These are phyloP conservation scores for Adansonia rubrostipa DNA, from an alignment of 441 rosid genomes.

Conservation along the genomic window DNA sequence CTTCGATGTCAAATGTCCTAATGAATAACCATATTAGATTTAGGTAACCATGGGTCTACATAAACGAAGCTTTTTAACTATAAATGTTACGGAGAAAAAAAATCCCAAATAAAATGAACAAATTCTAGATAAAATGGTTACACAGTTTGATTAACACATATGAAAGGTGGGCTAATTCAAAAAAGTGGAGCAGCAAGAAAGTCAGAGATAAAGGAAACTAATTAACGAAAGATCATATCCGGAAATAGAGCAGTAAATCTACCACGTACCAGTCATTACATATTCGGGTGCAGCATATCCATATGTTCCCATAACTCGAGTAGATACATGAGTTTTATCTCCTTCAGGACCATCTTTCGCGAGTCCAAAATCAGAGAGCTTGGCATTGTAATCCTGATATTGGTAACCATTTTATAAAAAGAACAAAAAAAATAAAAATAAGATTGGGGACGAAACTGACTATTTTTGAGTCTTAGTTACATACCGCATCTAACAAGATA, in stretches of 20 bases:
- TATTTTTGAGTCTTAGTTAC: constrained; percentile 23
- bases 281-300: constrained; percentile 83
- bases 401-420: constrained; percentile 11
- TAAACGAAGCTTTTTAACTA: neutral
- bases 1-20: constrained; percentile 73
- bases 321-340: constrained; percentile 73
- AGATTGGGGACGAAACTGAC: neutral
- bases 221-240: neutral
- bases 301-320: constrained; percentile 78
- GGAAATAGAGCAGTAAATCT: neutral
- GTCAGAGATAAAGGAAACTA: neutral
- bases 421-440: neutral
- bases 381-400: constrained; percentile 70
- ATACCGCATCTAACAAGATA: constrained; percentile 67
- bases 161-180: neutral
- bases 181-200: neutral
- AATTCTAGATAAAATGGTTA: neutral
- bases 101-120: neutral
- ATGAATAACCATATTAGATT: constrained; percentile 25
- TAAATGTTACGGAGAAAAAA: neutral
- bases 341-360: constrained; percentile 82
- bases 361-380: constrained; percentile 75
- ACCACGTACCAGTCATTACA: constrained; percentile 70
- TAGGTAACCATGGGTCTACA: neutral
- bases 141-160: neutral